These are phyloP conservation scores for Westerdykella aurantiaca DNA, from an alignment of 2,329 filamentous ascomycete genomes.

Conservation along the genomic window DNA sequence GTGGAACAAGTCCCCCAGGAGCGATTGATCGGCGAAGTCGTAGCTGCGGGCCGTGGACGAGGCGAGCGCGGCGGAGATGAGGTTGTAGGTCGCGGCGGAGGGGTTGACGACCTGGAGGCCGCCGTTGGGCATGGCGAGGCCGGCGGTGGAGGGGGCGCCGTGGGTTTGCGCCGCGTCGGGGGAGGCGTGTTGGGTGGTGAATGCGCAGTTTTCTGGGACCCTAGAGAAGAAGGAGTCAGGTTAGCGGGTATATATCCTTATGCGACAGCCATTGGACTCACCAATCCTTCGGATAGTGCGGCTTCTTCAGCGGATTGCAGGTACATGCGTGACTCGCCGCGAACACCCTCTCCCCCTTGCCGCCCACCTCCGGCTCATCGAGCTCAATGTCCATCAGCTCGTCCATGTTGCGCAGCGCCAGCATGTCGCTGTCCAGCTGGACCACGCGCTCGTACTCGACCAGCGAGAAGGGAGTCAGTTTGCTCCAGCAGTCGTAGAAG, in stretches of 20 bases:
- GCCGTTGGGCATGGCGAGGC: conserved; percentile 55
- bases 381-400: conserved; percentile 81
- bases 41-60: conserved; percentile 46
- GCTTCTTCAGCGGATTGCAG: conserved; percentile 73
- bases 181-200: conserved; percentile 51
- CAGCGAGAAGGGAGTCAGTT: conserved; percentile 72
- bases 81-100: conserved; percentile 47
- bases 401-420: conserved; percentile 79
- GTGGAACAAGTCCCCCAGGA: conserved; percentile 53
- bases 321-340: conserved; percentile 80
- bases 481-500: conserved; percentile 88
- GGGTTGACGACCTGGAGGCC: conserved; percentile 59
- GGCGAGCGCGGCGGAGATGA: conserved; percentile 46
- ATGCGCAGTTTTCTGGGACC: conserved; percentile 56
- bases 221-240: conserved; percentile 15
- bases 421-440: conserved; percentile 84
- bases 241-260: neutral
- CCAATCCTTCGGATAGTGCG: conserved; percentile 74
- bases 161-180: conserved; percentile 48
- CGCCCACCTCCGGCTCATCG: conserved; percentile 51
- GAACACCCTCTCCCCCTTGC: conserved; percentile 62
- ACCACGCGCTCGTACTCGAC: conserved; percentile 73
- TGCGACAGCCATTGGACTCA: conserved; percentile 21
- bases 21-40: conserved; percentile 56
- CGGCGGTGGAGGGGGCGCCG: conserved; percentile 47